Percentiles rank a stretch among this genome's conserved stretches.
phyloP scores from a whole-genome alignment of 768 basidiomycete genomes.

The Exidia glandulosa region DNA sequence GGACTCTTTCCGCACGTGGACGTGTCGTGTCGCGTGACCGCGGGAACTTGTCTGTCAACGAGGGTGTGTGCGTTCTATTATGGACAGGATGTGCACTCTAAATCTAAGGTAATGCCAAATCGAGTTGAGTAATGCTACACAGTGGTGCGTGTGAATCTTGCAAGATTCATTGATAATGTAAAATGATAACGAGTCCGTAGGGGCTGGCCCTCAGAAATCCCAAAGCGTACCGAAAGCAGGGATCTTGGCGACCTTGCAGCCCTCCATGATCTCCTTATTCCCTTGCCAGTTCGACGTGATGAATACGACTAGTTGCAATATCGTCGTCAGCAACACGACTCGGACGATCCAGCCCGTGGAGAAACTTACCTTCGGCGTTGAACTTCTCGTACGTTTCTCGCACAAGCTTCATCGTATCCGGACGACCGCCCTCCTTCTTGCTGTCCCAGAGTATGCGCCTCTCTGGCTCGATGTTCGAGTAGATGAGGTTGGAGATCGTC shows the following conservation, averaged over 20 bases:
- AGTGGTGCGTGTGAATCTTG: too few species aligned
- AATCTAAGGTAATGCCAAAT: not conserved
- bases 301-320: slow-evolving; percentile 26
- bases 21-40: not conserved
- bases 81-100: not conserved
- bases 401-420: slow-evolving; percentile 27
- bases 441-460: slow-evolving; percentile 32
- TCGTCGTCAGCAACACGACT: too few species aligned
- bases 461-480: slow-evolving; percentile 26
- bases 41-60: not conserved
- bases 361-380: slow-evolving; percentile 22
- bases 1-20: not conserved
- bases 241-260: slow-evolving; percentile 8
- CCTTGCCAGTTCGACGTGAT: slow-evolving; percentile 32
- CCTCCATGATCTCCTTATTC: slow-evolving; percentile 32
- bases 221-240: slow-evolving; percentile 22
- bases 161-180: too few species aligned
- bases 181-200: too few species aligned
- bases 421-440: slow-evolving; percentile 27
- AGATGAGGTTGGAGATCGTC: slow-evolving; percentile 30
- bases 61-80: not conserved
- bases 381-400: slow-evolving; percentile 26
- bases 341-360: not conserved
- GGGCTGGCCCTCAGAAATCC: slow-evolving; percentile 19
- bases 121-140: not conserved